Base-by-base conservation (phyloP, 2,329 filamentous ascomycete species). In the Verticillium albo-atrum region DNA sequence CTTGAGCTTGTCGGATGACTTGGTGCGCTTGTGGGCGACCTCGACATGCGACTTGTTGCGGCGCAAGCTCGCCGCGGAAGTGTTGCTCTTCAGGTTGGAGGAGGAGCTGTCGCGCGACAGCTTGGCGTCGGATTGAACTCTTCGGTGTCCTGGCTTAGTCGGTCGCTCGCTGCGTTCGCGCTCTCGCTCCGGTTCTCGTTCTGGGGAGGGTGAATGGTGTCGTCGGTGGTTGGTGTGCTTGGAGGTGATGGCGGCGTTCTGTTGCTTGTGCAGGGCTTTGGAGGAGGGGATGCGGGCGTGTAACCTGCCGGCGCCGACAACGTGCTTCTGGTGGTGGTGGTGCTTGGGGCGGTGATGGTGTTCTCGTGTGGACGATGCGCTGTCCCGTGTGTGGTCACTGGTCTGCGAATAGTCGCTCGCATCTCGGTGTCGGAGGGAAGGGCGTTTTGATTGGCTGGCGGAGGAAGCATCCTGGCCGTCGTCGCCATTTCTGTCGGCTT, bases 1-100 rank as follows among this genome's bases (percentile, higher is more conserved):
- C 68, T 84, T 85, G 55, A 85, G 74, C 65, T 77, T 79, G 63
- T 79, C 77, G 50, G 77, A 72, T 15, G 82, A 82, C 66, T 80
- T 83, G 52, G 73, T 74, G 60, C 79, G 79, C 67, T 81, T 83
- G 65, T 68, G 71, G 42, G 42, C 42, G 47, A 87, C 77, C 63
- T 86, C 84, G 67, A 77, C 80, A 64, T 83, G 79, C 26, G 85
- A 88, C 55, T 80, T 80, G 69, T 87, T 87, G 70, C 84, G 83
- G 74, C 85, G 86, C 58, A 87, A 73, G 66, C 72, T 83, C 17
- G 79, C 74, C 57, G 83, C 77, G 3, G 84, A 86, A 14, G 74
- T 65, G 70, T 83, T 85, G 70, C 83, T 84, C 67, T 78, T 80
- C 37, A 84, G 73, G 60, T 77, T 78, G 56, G 74, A 68, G 3